Percentiles rank a stretch among this genome's conserved stretches.
These are phyloP conservation scores for Colletotrichum lentis DNA, from an alignment of 2,329 filamentous ascomycete genomes.

Conservation along the genomic window DNA sequence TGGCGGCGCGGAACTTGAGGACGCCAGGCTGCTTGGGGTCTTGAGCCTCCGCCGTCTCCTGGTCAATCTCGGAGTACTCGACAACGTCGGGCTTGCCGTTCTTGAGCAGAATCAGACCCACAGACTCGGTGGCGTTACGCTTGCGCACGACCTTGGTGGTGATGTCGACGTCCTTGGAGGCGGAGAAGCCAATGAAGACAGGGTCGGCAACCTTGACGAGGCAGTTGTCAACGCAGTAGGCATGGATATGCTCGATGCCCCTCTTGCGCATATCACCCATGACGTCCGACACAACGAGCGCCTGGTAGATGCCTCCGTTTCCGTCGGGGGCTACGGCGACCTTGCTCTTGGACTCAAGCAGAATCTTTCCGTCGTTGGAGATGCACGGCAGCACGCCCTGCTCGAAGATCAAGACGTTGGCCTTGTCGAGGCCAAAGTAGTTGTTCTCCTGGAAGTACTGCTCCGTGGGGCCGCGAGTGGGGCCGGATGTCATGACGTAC, in stretches of 20 bases:
- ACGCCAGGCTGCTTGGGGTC: slow-evolving; percentile 82
- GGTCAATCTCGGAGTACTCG: slow-evolving; percentile 97
- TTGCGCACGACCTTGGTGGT: slow-evolving; percentile 99
- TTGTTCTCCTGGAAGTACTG: slow-evolving; percentile 88
- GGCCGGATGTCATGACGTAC: slow-evolving; percentile 99
- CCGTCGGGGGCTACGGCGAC: slow-evolving; percentile 96
- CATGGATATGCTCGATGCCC: slow-evolving; percentile 92
- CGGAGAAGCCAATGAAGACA: slow-evolving; percentile 92
- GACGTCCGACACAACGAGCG: slow-evolving; percentile 80
- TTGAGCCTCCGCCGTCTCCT: slow-evolving; percentile 85
- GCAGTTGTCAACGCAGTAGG: slow-evolving; percentile 99
- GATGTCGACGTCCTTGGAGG: slow-evolving; percentile 88
- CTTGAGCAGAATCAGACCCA: slow-evolving; percentile 92
- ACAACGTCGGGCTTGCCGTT: slow-evolving; percentile 97
- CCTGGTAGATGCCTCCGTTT: slow-evolving; percentile 96
- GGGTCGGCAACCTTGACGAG: slow-evolving; percentile 99
- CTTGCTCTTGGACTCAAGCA: slow-evolving; percentile 88
- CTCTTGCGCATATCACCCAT: slow-evolving; percentile 88
- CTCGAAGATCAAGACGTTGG: slow-evolving; percentile 93
- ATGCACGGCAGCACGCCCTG: slow-evolving; percentile 97
- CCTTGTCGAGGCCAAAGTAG: slow-evolving; percentile 87
- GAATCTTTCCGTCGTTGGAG: slow-evolving; percentile 95
- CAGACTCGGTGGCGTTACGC: slow-evolving; percentile 93
- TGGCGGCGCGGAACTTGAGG: slow-evolving; percentile 95
- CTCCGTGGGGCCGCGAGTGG: slow-evolving; percentile 90